Conservation (phyloP, 2,329 filamentous ascomycete genomes). For the Zelopaecilomyces penicillatus region DNA sequence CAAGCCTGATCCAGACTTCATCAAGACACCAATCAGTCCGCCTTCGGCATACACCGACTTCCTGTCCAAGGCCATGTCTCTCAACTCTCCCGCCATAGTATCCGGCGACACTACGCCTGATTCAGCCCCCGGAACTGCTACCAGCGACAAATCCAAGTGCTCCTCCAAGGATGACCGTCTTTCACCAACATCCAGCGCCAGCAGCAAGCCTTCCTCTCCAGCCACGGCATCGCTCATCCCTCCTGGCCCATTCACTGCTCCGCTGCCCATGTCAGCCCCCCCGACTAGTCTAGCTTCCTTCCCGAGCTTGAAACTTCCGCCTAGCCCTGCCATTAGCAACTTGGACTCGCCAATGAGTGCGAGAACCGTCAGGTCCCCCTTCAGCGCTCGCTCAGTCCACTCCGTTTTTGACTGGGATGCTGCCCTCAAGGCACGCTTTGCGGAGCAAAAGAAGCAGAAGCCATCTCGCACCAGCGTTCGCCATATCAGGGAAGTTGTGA, state of each 20-base stretch:
- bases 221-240: conserved; percentile 32
- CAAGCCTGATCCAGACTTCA: conserved; percentile 40
- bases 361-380: conserved; percentile 58
- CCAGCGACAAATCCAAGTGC: conserved; percentile 46
- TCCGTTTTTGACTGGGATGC: conserved; percentile 75
- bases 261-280: conserved; percentile 50
- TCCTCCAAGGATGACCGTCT: conserved; percentile 47
- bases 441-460: conserved; percentile 50
- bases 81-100: conserved; percentile 59
- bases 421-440: conserved; percentile 58
- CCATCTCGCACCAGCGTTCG: conserved; percentile 53
- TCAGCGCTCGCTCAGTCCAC: conserved; percentile 54
- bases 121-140: conserved; percentile 46
- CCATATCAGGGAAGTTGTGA: conserved; percentile 81
- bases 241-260: conserved; percentile 43
- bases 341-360: conserved; percentile 62
- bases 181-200: conserved; percentile 32
- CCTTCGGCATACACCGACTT: conserved; percentile 89
- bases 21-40: conserved; percentile 89
- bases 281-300: conserved; percentile 52
- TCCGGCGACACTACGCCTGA: conserved; percentile 42
- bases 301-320: conserved; percentile 66
- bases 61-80: conserved; percentile 66
- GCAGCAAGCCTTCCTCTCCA: conserved; percentile 24
- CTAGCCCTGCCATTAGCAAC: conserved; percentile 61